A percentile compares a stretch with the other conserved stretches of the same genome.
These are phyloP conservation scores for Fusarium miscanthi DNA, from an alignment of 2,329 filamentous ascomycete species.

Conservation along the genomic window DNA sequence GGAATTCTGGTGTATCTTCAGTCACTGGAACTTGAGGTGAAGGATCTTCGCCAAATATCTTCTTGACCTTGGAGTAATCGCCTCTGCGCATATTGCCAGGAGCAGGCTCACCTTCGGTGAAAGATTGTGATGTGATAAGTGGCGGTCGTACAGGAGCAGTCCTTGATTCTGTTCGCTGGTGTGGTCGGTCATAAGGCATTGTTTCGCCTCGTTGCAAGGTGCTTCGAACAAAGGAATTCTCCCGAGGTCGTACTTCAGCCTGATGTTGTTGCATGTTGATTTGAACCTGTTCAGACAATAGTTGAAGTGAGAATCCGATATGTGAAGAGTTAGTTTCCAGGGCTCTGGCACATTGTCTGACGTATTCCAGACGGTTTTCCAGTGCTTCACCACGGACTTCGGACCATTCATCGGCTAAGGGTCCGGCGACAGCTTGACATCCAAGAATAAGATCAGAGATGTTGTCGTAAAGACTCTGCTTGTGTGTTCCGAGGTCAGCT, in stretches of 20 bases:
- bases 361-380: constrained; percentile 85
- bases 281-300: constrained; percentile 84
- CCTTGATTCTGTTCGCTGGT: constrained; percentile 68
- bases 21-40: constrained; percentile 63
- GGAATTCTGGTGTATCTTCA: constrained; percentile 85
- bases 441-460: constrained; percentile 88
- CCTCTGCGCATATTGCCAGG: constrained; percentile 67
- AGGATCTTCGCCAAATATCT: constrained; percentile 74
- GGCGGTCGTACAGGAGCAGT: constrained; percentile 57
- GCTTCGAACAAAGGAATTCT: constrained; percentile 61
- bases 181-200: constrained; percentile 65
- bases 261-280: constrained; percentile 61
- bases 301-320: constrained; percentile 86
- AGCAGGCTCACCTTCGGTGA: constrained; percentile 68
- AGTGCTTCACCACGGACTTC: constrained; percentile 90
- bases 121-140: constrained; percentile 69
- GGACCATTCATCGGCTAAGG: constrained; percentile 94
- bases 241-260: constrained; percentile 55
- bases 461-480: constrained; percentile 93
- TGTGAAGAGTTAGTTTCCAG: constrained; percentile 89
- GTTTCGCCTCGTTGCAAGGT: constrained; percentile 68
- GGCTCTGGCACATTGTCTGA: constrained; percentile 80
- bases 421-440: constrained; percentile 92
- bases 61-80: constrained; percentile 72
- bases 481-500: constrained; percentile 87